Evolutionary conservation across 169 alveolate species (phyloP).

Genomic region (Eimeria maxima): DNA sequence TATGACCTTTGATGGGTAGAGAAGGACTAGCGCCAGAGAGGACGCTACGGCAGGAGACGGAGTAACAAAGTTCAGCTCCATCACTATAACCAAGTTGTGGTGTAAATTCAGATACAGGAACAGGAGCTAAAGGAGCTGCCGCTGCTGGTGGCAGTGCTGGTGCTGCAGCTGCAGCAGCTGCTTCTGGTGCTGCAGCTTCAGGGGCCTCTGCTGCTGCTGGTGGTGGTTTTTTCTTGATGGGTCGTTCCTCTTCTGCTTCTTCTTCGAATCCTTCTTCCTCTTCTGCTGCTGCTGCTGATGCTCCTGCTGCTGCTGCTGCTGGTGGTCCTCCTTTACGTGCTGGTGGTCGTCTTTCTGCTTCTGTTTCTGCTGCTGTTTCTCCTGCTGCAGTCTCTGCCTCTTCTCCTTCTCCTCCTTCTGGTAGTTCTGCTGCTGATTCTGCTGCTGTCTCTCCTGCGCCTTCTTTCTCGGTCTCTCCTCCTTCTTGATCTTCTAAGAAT

Average conservation of each 20-base stretch:
- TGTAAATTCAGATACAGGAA: neutral
- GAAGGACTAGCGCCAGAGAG: conserved; percentile 12
- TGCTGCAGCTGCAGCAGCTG: conserved; percentile 24
- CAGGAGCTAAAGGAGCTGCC: neutral
- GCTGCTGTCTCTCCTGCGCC: neutral
- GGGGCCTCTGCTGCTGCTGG: neutral
- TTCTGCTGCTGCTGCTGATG: no score
- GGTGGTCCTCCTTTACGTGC: no score
- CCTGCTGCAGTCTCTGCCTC: neutral
- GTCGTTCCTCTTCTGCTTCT: neutral
- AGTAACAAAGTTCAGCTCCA: conserved; percentile 26
- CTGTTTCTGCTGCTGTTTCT: neutral
- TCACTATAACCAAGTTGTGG: conserved; percentile 10
- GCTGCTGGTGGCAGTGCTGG: neutral
- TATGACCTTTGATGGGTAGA: neutral
- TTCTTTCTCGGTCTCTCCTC: neutral
- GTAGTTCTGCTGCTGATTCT: no score
- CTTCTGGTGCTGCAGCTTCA: conserved; percentile 12
- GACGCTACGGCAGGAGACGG: conserved; percentile 25
- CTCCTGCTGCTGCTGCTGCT: neutral
- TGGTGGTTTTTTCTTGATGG: neutral
- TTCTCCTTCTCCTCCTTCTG: neutral
- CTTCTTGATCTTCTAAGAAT: neutral
- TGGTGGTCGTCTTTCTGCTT: neutral
- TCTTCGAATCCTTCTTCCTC: neutral